phyloP scores from a whole-genome alignment of 73 alveolate genomes.

The Breviolum minutum region DNA sequence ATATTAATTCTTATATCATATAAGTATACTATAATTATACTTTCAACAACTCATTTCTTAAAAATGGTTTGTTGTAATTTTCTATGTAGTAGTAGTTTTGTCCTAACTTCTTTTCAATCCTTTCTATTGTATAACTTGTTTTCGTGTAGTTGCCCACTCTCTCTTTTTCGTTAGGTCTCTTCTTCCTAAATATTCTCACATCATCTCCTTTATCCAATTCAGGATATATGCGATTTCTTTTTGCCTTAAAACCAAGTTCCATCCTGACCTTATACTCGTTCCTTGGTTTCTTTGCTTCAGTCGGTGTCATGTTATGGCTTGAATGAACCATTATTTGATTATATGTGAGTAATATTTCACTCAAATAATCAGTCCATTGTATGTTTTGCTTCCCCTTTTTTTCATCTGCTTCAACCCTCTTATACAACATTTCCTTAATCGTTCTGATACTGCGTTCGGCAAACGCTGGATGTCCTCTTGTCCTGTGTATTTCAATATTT shows the following conservation, averaged over 20 bases:
- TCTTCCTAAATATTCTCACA: background rate
- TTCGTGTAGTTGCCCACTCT: background rate
- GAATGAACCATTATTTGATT: background rate
- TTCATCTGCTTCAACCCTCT: slow-evolving; percentile 14
- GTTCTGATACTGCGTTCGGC: background rate
- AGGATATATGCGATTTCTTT: background rate
- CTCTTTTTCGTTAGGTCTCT: background rate
- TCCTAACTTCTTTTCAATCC: background rate
- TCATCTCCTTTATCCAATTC: background rate
- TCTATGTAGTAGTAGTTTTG: background rate
- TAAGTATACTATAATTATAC: background rate
- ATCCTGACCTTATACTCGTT: background rate
- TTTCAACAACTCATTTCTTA: background rate
- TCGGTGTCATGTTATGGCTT: background rate
- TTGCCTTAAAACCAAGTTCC: background rate
- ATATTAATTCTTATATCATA: too few relatives aligned
- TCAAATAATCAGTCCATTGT: background rate
- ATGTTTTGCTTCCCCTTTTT: background rate
- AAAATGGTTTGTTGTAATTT: background rate
- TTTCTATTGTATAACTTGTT: background rate
- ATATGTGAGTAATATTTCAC: background rate
- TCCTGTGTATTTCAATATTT: background rate
- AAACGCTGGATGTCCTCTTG: background rate
- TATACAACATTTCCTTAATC: background rate
- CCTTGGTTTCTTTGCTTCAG: background rate